Evolutionary conservation across 495 filamentous ascomycete genomes (phyloP).

Genomic region (Hypoxylon lienhwacheense): DNA sequence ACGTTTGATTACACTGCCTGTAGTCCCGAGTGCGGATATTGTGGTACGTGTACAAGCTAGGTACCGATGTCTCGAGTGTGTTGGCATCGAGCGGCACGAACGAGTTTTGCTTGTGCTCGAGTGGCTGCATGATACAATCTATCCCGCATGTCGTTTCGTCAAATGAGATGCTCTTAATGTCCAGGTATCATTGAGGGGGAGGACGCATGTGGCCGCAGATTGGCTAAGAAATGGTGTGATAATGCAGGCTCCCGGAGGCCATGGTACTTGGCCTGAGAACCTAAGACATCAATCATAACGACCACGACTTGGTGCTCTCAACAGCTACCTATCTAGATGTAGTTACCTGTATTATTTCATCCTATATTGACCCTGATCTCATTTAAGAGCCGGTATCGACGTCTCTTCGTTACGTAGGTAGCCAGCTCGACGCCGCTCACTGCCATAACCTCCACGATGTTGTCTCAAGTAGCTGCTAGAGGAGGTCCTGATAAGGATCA

Average conservation of each 20-base stretch:
- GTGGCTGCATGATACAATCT: conserved; percentile 5
- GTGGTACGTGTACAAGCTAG: conserved; percentile 41
- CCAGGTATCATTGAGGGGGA: background rate
- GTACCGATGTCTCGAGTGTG: background rate
- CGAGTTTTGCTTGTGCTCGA: conserved; percentile 4
- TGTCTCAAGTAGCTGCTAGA: conserved; percentile 1
- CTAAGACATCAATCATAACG: background rate
- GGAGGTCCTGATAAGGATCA: background rate
- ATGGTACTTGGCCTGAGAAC: background rate
- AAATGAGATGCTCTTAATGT: background rate
- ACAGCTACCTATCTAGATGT: no score
- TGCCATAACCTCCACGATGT: conserved; percentile 2
- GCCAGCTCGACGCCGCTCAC: background rate
- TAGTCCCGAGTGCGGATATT: conserved; percentile 46
- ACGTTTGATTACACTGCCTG: conserved; percentile 48
- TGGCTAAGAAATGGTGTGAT: conserved; percentile 1
- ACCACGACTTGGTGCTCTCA: no score
- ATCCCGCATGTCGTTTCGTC: background rate
- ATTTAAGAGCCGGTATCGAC: no score
- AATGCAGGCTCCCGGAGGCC: conserved; percentile 9
- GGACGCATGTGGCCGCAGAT: background rate
- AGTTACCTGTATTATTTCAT: no score
- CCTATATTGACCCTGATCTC: no score
- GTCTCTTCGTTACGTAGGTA: no score
- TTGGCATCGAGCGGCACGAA: background rate